These are phyloP conservation scores for Lactifluus subvellereus DNA, from an alignment of 768 basidiomycete species.

Conservation along the genomic window DNA sequence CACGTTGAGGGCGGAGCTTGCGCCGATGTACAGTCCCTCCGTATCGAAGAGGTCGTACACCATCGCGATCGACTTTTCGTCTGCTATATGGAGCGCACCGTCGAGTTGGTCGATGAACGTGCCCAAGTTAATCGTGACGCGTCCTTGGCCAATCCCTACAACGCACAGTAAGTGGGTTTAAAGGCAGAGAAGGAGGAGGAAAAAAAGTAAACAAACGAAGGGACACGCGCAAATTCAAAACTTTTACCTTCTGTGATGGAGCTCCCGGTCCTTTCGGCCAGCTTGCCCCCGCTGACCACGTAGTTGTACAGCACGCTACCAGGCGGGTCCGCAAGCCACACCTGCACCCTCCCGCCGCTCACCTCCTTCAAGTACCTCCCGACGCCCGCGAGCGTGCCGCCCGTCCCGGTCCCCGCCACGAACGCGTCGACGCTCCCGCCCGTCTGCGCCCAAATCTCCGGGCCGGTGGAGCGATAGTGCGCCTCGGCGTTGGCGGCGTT, in stretches of 20 bases:
- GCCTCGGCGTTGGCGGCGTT: conserved; percentile 86
- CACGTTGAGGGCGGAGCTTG: conserved; percentile 90
- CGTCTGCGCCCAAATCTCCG: conserved; percentile 94
- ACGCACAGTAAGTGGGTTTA: background rate
- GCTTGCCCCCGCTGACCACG: conserved; percentile 70
- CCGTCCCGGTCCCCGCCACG: conserved; percentile 91
- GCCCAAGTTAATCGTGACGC: conserved; percentile 85
- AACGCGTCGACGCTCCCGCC: conserved; percentile 80
- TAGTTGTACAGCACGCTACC: conserved; percentile 88
- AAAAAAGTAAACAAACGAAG: background rate
- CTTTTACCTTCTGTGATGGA: conserved; percentile 93
- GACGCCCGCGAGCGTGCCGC: conserved; percentile 89
- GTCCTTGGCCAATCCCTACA: conserved; percentile 92
- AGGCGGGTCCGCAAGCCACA: conserved; percentile 96
- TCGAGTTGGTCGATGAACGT: conserved; percentile 73
- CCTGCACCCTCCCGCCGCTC: conserved; percentile 69
- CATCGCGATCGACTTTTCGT: conserved; percentile 88
- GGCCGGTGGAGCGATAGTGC: conserved; percentile 89
- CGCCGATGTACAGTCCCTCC: conserved; percentile 93
- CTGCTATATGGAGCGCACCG: conserved; percentile 82
- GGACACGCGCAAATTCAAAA: conserved; percentile 1
- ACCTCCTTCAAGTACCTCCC: conserved; percentile 82
- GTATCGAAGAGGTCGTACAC: conserved; percentile 86
- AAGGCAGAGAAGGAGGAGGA: background rate
- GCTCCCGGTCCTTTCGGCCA: conserved; percentile 72